phyloP scores from a whole-genome alignment of 164 flowering plant species.

The Echeveria elegans region DNA sequence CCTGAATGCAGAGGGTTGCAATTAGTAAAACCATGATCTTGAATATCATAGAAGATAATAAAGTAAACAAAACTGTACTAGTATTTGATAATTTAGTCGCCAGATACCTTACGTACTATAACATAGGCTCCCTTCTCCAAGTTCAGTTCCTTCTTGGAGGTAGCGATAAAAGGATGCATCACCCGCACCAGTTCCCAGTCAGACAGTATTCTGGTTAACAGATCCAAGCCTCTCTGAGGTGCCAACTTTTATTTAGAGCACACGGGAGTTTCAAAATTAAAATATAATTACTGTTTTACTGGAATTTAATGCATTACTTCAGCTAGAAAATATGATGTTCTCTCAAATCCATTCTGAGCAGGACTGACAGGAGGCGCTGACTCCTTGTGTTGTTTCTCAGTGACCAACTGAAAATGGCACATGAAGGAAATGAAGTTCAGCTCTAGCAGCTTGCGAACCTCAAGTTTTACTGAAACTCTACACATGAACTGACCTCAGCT shows the following conservation, averaged over 20 bases:
- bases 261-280: not conserved
- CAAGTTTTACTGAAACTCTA: not conserved
- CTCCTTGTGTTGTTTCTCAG: slow-evolving; percentile 87
- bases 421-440: not conserved
- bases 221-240: no score
- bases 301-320: slow-evolving; percentile 40
- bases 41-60: not conserved
- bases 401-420: slow-evolving; percentile 51
- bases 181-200: slow-evolving; percentile 37
- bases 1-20: slow-evolving; percentile 27
- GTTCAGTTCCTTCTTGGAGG: slow-evolving; percentile 74
- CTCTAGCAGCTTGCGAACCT: not conserved
- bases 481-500: slow-evolving; percentile 54
- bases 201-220: not conserved
- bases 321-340: slow-evolving; percentile 67
- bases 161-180: slow-evolving; percentile 56
- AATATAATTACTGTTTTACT: not conserved
- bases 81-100: not conserved
- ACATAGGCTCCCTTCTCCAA: slow-evolving; percentile 80
- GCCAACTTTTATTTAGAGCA: not conserved
- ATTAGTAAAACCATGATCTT: not conserved
- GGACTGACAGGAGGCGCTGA: slow-evolving; percentile 73
- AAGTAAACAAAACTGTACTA: not conserved
- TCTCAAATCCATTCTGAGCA: slow-evolving; percentile 36
- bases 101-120: slow-evolving; percentile 76